Percentiles rank a stretch among this genome's conserved stretches.
Evolutionary conservation across 352 stramenopile genomes (phyloP).

Genomic region (Globisporangium megalacanthum): DNA sequence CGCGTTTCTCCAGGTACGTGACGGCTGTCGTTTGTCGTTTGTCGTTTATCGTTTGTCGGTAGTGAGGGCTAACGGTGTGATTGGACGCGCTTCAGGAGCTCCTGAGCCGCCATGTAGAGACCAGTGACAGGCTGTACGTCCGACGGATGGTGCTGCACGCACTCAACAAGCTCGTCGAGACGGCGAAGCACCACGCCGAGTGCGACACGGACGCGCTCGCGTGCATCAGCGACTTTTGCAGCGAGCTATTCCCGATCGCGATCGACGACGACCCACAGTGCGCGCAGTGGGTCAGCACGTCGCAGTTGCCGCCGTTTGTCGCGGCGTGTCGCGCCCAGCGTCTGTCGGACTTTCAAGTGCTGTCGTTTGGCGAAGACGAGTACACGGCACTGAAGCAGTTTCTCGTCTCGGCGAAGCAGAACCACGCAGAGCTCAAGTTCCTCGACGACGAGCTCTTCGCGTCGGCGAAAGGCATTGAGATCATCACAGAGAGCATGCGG

Average conservation of each 20-base stretch:
- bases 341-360: slow-evolving; percentile 53
- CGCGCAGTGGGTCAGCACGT: slow-evolving; percentile 63
- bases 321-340: slow-evolving; percentile 56
- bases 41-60: background rate
- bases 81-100: slow-evolving; percentile 17
- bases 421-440: slow-evolving; percentile 53
- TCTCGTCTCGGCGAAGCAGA: slow-evolving; percentile 59
- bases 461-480: slow-evolving; percentile 61
- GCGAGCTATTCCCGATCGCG: slow-evolving; percentile 57
- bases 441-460: slow-evolving; percentile 72
- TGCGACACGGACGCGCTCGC: slow-evolving; percentile 53
- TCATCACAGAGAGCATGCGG: slow-evolving; percentile 72
- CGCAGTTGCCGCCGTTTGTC: slow-evolving; percentile 60
- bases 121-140: slow-evolving; percentile 38
- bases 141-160: slow-evolving; percentile 69
- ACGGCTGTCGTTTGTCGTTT: background rate
- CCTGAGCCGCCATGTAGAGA: slow-evolving; percentile 19
- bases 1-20: slow-evolving; percentile 38
- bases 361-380: slow-evolving; percentile 61
- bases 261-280: slow-evolving; percentile 66
- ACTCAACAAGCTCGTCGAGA: slow-evolving; percentile 73
- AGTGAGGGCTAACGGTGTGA: background rate
- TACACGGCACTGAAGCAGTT: slow-evolving; percentile 70
- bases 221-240: slow-evolving; percentile 59
- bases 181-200: slow-evolving; percentile 68